A percentile compares a stretch with the other conserved stretches of the same genome.
These are phyloP conservation scores for Trichoderma brevicompactum DNA, from an alignment of 2,329 filamentous ascomycete genomes.

Conservation along the genomic window DNA sequence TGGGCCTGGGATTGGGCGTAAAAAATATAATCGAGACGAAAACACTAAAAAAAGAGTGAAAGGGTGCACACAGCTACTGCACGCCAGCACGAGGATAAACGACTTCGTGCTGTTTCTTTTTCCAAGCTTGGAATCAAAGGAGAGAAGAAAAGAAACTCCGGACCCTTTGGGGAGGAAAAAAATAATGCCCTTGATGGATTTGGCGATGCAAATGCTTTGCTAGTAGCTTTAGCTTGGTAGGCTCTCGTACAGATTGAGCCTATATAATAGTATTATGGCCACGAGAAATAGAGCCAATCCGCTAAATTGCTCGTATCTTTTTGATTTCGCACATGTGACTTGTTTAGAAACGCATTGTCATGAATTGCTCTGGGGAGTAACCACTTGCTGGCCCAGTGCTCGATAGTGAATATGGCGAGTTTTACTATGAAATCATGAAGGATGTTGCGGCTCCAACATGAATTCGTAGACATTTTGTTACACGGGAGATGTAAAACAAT, in stretches of 20 bases:
- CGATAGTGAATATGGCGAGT: too few relatives aligned
- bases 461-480: too few relatives aligned
- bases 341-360: too few relatives aligned
- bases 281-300: slow-evolving; percentile 24
- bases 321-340: neutral
- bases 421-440: too few relatives aligned
- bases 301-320: neutral
- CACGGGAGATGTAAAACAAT: too few relatives aligned
- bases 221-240: slow-evolving; percentile 13
- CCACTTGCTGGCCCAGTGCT: too few relatives aligned
- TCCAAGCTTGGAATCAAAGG: slow-evolving; percentile 5
- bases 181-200: slow-evolving; percentile 10
- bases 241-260: slow-evolving; percentile 13
- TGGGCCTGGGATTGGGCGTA: neutral
- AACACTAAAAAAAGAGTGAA: slow-evolving; percentile 35
- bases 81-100: slow-evolving; percentile 8
- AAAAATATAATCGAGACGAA: slow-evolving; percentile 4
- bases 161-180: neutral
- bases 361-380: too few relatives aligned
- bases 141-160: slow-evolving; percentile 18
- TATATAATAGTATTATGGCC: slow-evolving; percentile 18
- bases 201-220: neutral
- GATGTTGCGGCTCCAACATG: too few relatives aligned
- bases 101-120: neutral
- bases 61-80: slow-evolving; percentile 30